phyloP scores from a whole-genome alignment of 1,284 basidiomycete species.

The Microstroma glucosiphilum region DNA sequence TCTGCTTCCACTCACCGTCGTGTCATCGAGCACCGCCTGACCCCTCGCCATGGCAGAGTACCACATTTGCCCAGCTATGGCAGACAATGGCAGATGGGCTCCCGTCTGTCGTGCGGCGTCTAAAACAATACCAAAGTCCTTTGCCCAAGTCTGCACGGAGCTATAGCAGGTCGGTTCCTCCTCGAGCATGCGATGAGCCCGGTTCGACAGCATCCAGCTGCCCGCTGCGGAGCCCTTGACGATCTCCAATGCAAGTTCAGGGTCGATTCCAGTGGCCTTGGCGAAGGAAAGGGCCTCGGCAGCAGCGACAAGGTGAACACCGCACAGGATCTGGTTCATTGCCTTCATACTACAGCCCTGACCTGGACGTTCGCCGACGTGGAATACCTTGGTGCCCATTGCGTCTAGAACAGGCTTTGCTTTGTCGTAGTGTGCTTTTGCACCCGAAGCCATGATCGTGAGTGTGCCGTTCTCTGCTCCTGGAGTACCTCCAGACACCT shows the following conservation, averaged over 20 bases:
- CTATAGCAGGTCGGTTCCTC: constrained; percentile 16
- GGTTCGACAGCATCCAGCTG: constrained; percentile 48
- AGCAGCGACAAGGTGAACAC: constrained; percentile 49
- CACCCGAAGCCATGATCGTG: constrained; percentile 49
- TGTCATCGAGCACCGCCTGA: constrained; percentile 15
- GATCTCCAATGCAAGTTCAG: constrained; percentile 43
- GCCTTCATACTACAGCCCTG: constrained; percentile 26
- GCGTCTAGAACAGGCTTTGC: constrained; percentile 41
- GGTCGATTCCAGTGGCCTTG: constrained; percentile 48
- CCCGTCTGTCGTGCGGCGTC: constrained; percentile 16
- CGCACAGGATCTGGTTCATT: constrained; percentile 49
- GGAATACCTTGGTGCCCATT: constrained; percentile 42
- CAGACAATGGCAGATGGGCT: constrained; percentile 15
- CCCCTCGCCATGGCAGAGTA: constrained; percentile 16
- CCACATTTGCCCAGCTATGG: constrained; percentile 17
- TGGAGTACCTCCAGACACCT: constrained; percentile 41
- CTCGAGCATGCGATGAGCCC: constrained; percentile 28
- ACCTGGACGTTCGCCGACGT: constrained; percentile 44
- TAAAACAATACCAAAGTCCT: constrained; percentile 18
- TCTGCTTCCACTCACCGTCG: constrained; percentile 8
- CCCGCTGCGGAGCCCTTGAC: constrained; percentile 46
- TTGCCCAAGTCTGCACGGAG: constrained; percentile 18
- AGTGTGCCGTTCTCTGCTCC: constrained; percentile 46
- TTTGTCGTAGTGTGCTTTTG: constrained; percentile 23
- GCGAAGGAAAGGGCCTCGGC: constrained; percentile 52